Evolutionary conservation across 129 eudicot genomes (phyloP), one percentile per base, ranked within the genome.

Genomic region (Arctium lappa): DNA sequence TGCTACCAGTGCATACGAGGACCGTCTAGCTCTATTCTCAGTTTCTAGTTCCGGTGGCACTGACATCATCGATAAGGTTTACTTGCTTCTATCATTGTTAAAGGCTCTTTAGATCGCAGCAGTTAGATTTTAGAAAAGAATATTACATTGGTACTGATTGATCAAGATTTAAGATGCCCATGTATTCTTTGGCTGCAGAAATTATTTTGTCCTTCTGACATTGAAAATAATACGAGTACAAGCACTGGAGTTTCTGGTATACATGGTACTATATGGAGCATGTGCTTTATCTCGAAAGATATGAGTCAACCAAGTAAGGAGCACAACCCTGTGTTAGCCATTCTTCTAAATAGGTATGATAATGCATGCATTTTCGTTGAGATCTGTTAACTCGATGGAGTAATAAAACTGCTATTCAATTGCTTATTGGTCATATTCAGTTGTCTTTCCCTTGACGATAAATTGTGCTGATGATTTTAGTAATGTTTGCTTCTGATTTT

Each of bases 251-350:
- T 72, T 81, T 62, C 83, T 74, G 85, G 89, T 81, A 90, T 89
- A 30, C 76, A 86, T 87, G 99, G 97, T 85, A 91, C 98, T 48
- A 91, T 95, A 81, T 95, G 99, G 99, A 93, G 99, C 92, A 93
- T 95, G 98, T 95, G 99, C 86, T 95, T 93, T 87, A 90, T 95
- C 82, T 93, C 99, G 30, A 87, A 84, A 83, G 89, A 89, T 80
- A 46, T 71, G 77, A 84, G 86, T 44, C 89, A 83, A 72, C 66
- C 88, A 71, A 81, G 77, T 73, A 87, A 91, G 86, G 94, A 90
- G 81, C 81, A 88, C 75, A 84, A 88, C 80, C 97, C 99, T 80
- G 69, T 93, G 36, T 50, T 95, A 86, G 99, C 99, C 84, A 81
- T 93, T 90, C 88, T 95, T 85, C 86, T 91, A 81, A 95, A 88